Percentiles rank a stretch among this genome's conserved stretches.
Evolutionary conservation across 2,329 filamentous ascomycete species (phyloP).

Genomic region (Amylocarpus encephaloides): DNA sequence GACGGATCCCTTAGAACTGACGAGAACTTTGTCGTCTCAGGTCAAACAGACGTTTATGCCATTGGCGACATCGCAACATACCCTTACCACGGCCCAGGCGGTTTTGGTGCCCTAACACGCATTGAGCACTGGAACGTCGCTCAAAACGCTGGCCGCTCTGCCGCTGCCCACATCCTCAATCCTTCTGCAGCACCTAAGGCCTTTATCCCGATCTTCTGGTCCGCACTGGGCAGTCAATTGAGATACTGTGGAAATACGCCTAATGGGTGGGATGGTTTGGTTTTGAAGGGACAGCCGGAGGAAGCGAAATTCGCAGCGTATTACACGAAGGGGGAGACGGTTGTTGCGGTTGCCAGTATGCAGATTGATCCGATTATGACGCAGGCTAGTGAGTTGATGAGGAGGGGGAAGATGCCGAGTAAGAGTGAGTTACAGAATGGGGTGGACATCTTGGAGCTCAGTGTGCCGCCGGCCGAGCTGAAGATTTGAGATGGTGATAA

Average conservation of each 20-base stretch:
- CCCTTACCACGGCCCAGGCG: conserved; percentile 86
- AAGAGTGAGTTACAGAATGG: conserved; percentile 71
- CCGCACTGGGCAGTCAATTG: conserved; percentile 79
- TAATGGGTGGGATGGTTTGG: conserved; percentile 77
- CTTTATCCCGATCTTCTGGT: conserved; percentile 97
- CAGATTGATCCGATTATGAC: conserved; percentile 79
- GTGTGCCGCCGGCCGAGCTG: conserved; percentile 23
- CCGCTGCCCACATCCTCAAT: conserved; percentile 69
- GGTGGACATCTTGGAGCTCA: conserved; percentile 28
- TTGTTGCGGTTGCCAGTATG: conserved; percentile 90
- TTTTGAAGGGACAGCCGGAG: conserved; percentile 70
- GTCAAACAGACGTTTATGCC: conserved; percentile 78
- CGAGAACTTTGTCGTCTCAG: conserved; percentile 69
- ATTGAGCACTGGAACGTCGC: conserved; percentile 99
- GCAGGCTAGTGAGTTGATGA: conserved; percentile 81
- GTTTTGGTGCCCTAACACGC: conserved; percentile 64
- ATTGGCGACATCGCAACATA: conserved; percentile 94
- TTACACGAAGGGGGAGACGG: conserved; percentile 77
- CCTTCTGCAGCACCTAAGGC: conserved; percentile 54
- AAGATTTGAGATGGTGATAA: conserved; percentile 11
- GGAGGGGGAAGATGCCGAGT: conserved; percentile 69
- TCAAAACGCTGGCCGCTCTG: conserved; percentile 80
- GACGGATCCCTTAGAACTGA: conserved; percentile 85
- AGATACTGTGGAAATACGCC: conserved; percentile 87
- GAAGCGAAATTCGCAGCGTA: conserved; percentile 82